A percentile compares a stretch with the other conserved stretches of the same genome.
Conservation (phyloP, 495 filamentous ascomycete species). For the Talaromyces borbonicus region DNA sequence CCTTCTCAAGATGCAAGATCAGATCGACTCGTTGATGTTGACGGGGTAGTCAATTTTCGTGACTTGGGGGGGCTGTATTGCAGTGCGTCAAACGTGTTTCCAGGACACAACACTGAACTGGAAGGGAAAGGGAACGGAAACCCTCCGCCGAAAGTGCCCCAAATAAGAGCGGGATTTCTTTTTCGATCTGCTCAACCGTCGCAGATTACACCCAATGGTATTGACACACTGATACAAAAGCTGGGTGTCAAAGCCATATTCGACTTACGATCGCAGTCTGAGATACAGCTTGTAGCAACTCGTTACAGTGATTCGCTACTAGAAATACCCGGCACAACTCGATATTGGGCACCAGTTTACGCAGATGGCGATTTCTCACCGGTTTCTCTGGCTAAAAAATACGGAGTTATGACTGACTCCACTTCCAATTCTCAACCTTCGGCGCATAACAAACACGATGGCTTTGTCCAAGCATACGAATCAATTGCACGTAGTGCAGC, state of each 20-base stretch:
- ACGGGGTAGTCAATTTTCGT: constrained; percentile 49
- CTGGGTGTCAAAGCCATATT: constrained; percentile 46
- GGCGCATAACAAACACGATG: constrained; percentile 32
- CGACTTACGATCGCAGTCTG: constrained; percentile 47
- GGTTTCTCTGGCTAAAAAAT: constrained; percentile 32
- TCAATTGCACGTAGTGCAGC: constrained; percentile 24
- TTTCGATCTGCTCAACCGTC: constrained; percentile 51
- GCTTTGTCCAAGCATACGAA: constrained; percentile 39
- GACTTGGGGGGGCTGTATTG: constrained; percentile 47
- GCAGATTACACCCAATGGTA: constrained; percentile 35
- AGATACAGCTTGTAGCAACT: constrained; percentile 27
- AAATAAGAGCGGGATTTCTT: constrained; percentile 39
- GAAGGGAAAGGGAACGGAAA: no score
- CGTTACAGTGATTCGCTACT: constrained; percentile 7
- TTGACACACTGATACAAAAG: constrained; percentile 27
- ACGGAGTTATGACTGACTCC: not conserved
- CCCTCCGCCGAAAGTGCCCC: no score
- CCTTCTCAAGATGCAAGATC: no score
- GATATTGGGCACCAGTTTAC: constrained; percentile 48
- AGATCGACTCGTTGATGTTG: constrained; percentile 38
- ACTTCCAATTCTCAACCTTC: not conserved
- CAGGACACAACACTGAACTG: not conserved
- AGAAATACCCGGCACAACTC: constrained; percentile 24
- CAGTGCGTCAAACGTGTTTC: not conserved
- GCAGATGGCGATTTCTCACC: constrained; percentile 42